phyloP scores from a whole-genome alignment of 345 rosid species.

The Microcos paniculata region DNA sequence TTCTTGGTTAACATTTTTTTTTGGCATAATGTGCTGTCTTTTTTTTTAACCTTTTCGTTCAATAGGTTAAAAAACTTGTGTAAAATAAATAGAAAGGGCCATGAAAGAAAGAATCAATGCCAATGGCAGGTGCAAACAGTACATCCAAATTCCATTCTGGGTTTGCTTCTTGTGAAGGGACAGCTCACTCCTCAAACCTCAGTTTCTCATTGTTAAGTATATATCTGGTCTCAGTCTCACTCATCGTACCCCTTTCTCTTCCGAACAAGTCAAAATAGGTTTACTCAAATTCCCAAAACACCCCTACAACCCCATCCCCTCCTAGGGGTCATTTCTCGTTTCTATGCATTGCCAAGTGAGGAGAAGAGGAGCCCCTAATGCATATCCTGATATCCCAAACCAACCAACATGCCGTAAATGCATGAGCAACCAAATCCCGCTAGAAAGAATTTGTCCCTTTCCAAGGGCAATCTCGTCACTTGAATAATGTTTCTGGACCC shows the following conservation, averaged over 20 bases:
- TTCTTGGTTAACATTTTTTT: neutral
- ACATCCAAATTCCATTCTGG: conserved; percentile 13
- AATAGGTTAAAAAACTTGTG: neutral
- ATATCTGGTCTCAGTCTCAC: neutral
- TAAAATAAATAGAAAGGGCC: neutral
- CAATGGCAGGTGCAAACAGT: neutral
- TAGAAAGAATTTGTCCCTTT: neutral
- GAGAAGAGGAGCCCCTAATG: neutral
- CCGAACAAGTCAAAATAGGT: neutral
- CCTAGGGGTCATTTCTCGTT: neutral
- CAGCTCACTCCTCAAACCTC: neutral
- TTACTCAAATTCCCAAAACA: neutral
- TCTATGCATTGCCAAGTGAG: too few species aligned
- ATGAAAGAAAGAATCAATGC: conserved; percentile 4
- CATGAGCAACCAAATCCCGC: neutral
- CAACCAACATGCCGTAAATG: neutral
- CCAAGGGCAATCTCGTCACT: neutral
- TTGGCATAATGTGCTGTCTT: neutral
- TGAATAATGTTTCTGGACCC: neutral
- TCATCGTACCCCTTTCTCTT: neutral
- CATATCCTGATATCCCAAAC: neutral
- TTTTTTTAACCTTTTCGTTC: neutral
- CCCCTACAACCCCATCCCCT: neutral
- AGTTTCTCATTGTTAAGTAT: too few species aligned
- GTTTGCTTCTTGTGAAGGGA: conserved; percentile 9